phyloP scores from a whole-genome alignment of 352 stramenopile genomes.

The Globisporangium camurandrum region DNA sequence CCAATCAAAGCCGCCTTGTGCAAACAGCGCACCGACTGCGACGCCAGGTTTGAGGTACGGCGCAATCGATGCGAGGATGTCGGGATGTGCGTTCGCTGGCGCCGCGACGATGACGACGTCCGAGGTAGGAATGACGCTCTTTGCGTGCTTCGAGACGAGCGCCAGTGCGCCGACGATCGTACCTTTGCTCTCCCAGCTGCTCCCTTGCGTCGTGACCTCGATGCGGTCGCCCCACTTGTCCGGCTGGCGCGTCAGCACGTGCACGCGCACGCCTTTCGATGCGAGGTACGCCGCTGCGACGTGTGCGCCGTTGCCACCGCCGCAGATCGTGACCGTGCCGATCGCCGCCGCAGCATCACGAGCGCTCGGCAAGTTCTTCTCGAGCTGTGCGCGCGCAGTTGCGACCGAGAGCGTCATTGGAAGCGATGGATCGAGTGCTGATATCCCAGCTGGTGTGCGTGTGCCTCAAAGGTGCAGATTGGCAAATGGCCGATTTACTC shows the following conservation, averaged over 20 bases:
- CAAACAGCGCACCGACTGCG: conserved; percentile 84
- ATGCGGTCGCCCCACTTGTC: conserved; percentile 73
- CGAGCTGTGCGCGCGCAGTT: conserved; percentile 53
- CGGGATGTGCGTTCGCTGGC: conserved; percentile 82
- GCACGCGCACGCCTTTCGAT: conserved; percentile 73
- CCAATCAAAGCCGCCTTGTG: conserved; percentile 91
- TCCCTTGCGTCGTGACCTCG: conserved; percentile 74
- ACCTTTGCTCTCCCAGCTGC: conserved; percentile 81
- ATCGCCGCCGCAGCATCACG: conserved; percentile 14
- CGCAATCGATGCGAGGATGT: conserved; percentile 67
- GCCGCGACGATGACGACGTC: conserved; percentile 89
- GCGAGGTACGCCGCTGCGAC: conserved; percentile 86
- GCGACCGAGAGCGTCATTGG: conserved; percentile 75
- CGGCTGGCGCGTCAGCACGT: conserved; percentile 78
- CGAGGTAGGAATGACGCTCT: conserved; percentile 79
- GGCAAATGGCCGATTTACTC: too few species aligned
- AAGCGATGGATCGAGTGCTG: not conserved
- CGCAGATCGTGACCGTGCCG: conserved; percentile 86
- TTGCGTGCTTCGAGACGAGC: conserved; percentile 75
- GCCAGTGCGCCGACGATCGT: conserved; percentile 61
- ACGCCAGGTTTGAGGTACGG: conserved; percentile 84
- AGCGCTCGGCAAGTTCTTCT: conserved; percentile 32
- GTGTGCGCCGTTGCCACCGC: conserved; percentile 88
- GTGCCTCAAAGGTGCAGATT: too few species aligned
- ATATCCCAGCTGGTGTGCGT: not conserved